These are phyloP conservation scores for Teunomyces stri DNA, from an alignment of 805 yeast species.

Conservation along the genomic window DNA sequence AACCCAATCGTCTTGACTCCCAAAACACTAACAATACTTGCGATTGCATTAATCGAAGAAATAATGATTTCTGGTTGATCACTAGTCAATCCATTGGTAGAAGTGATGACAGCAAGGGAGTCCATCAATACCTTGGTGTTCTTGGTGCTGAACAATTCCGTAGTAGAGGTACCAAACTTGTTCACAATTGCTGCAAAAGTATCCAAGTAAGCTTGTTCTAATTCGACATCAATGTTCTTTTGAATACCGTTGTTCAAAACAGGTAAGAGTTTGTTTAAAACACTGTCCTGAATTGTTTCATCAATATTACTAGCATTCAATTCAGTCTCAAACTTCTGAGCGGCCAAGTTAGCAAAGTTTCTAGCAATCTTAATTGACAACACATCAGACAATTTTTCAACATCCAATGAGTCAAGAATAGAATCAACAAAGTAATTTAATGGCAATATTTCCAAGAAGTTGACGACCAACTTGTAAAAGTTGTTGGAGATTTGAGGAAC, in stretches of 20 bases:
- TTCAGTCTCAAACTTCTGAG: constrained; percentile 69
- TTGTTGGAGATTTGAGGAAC: constrained; percentile 31
- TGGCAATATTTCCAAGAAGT: constrained; percentile 70
- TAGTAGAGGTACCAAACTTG: constrained; percentile 49
- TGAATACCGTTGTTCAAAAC: constrained; percentile 43
- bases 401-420: constrained; percentile 41
- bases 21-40: constrained; percentile 64
- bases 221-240: constrained; percentile 39
- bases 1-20: constrained; percentile 86
- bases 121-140: constrained; percentile 47
- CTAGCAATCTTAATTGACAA: constrained; percentile 54
- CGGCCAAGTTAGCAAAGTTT: constrained; percentile 60
- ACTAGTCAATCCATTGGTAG: constrained; percentile 52
- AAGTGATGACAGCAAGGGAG: constrained; percentile 48
- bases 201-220: constrained; percentile 70
- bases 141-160: constrained; percentile 31
- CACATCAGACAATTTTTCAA: constrained; percentile 24
- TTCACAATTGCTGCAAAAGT: constrained; percentile 60
- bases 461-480: constrained; percentile 57
- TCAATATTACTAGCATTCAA: constrained; percentile 40
- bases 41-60: constrained; percentile 70
- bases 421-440: constrained; percentile 68
- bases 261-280: constrained; percentile 52
- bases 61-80: constrained; percentile 62
- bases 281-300: constrained; percentile 47